Percentiles rank a stretch among this genome's conserved stretches.
phyloP scores from a whole-genome alignment of 2,329 filamentous ascomycete genomes.

The Furcasterigmium furcatum region DNA sequence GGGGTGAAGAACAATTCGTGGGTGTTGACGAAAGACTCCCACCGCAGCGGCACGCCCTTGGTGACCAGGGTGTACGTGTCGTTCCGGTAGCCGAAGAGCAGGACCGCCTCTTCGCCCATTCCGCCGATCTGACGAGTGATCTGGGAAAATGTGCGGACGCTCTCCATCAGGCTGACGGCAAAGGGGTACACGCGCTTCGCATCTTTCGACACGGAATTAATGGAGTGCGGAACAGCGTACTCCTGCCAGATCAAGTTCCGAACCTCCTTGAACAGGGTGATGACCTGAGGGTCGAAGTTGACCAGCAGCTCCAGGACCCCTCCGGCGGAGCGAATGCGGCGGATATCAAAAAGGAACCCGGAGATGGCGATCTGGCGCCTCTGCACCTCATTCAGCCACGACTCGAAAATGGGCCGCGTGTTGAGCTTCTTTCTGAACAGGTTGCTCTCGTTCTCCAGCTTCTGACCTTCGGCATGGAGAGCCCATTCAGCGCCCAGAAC shows the following conservation, averaged over 20 bases:
- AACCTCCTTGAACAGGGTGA: slow-evolving; percentile 97
- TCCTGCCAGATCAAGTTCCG: slow-evolving; percentile 94
- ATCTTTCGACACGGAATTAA: slow-evolving; percentile 95
- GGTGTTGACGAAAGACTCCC: slow-evolving; percentile 97
- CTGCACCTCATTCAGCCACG: slow-evolving; percentile 89
- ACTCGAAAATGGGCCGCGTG: slow-evolving; percentile 89
- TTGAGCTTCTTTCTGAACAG: slow-evolving; percentile 96
- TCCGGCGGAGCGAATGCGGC: slow-evolving; percentile 83
- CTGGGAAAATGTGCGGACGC: slow-evolving; percentile 88
- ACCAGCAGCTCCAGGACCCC: slow-evolving; percentile 85
- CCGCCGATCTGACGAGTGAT: slow-evolving; percentile 79
- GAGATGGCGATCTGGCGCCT: slow-evolving; percentile 87
- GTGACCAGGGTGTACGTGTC: slow-evolving; percentile 80
- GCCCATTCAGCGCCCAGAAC: slow-evolving; percentile 95
- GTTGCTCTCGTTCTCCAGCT: slow-evolving; percentile 85
- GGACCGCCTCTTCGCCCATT: slow-evolving; percentile 82
- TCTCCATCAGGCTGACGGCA: slow-evolving; percentile 97
- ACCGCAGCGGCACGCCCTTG: slow-evolving; percentile 86
- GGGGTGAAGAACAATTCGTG: slow-evolving; percentile 77
- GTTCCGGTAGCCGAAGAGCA: slow-evolving; percentile 88
- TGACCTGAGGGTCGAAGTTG: slow-evolving; percentile 97
- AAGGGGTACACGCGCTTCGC: slow-evolving; percentile 98
- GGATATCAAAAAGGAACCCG: slow-evolving; percentile 87
- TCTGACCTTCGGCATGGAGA: slow-evolving; percentile 90
- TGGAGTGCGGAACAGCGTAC: slow-evolving; percentile 88